A percentile compares a stretch with the other conserved stretches of the same genome.
Evolutionary conservation across 345 rosid species (phyloP).

Genomic region (Hibiscus syriacus): DNA sequence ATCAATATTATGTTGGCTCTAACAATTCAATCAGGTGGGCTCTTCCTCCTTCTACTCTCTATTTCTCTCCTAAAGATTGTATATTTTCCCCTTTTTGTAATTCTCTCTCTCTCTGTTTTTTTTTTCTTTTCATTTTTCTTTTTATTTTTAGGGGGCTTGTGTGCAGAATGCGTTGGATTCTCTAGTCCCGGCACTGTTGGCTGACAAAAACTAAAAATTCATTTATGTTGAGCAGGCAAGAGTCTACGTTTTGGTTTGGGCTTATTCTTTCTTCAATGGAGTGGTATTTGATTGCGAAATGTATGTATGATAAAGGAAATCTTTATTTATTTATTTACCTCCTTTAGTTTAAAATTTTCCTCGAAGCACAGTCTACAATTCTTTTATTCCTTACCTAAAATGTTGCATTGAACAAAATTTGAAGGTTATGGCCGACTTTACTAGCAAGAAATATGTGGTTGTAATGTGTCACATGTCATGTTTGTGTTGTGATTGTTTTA

Average conservation of each 20-base stretch:
- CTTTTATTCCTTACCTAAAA: not conserved
- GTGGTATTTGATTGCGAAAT: not conserved
- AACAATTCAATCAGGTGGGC: constrained; percentile 92
- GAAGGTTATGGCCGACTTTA: not conserved
- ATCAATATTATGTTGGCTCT: constrained; percentile 97
- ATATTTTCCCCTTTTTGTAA: not conserved
- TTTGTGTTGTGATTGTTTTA: constrained; percentile 2
- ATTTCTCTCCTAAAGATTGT: not conserved
- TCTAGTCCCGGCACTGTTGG: constrained; percentile 69
- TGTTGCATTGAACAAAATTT: not conserved
- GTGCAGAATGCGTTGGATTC: constrained; percentile 95
- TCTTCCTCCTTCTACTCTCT: not conserved
- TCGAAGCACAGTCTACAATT: not conserved
- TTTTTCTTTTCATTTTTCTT: too few species aligned
- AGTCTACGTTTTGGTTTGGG: not conserved
- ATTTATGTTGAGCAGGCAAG: constrained; percentile 77
- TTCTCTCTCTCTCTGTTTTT: constrained; percentile 9
- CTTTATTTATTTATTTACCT: not conserved
- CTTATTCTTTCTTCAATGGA: constrained; percentile 12
- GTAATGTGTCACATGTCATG: not conserved
- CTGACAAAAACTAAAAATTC: constrained; percentile 86
- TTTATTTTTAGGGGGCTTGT: constrained; percentile 98
- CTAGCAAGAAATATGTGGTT: not conserved
- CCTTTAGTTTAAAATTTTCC: not conserved
- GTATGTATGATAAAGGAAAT: not conserved